Conservation (phyloP, 257 asterid species). For the Catharanthus roseus region DNA sequence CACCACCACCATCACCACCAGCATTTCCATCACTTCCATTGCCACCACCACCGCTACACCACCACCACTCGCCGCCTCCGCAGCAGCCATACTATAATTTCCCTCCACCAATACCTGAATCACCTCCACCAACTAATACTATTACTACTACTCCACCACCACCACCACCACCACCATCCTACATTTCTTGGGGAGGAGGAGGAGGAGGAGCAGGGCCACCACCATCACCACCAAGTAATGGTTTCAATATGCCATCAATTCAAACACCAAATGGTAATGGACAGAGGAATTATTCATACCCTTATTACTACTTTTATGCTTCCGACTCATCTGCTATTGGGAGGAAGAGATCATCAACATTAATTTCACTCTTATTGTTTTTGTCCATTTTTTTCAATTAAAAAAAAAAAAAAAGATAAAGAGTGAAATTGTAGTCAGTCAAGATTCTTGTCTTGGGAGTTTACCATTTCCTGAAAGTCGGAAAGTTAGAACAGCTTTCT, state of each 20-base stretch:
- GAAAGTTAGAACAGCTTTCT: too few relatives aligned
- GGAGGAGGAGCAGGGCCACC: conserved; percentile 12
- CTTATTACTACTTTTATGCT: conserved; percentile 63
- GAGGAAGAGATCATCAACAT: too few relatives aligned
- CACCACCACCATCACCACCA: conserved; percentile 45
- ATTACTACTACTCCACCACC: conserved; percentile 33
- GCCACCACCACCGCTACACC: conserved; percentile 32
- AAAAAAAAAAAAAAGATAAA: too few relatives aligned
- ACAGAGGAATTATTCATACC: conserved; percentile 47
- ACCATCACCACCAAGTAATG: conserved; percentile 12
- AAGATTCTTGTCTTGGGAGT: too few relatives aligned
- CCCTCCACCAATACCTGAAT: conserved; percentile 29
- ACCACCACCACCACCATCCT: conserved; percentile 29
- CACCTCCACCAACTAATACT: conserved; percentile 10
- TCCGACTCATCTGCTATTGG: conserved; percentile 49
- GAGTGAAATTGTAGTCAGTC: too few relatives aligned
- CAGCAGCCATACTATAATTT: conserved; percentile 36
- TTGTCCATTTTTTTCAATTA: too few relatives aligned
- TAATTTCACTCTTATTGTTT: conserved; percentile 18
- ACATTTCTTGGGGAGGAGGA: conserved; percentile 15
- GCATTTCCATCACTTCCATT: conserved; percentile 10
- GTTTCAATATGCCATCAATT: conserved; percentile 24
- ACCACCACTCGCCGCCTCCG: conserved; percentile 30
- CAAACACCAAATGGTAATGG: conserved; percentile 40
- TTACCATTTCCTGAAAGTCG: too few relatives aligned